Evolutionary conservation across 1,139 yeast genomes (phyloP), one percentile per base, ranked within the genome.

Genomic region (Ashbya aceris): DNA sequence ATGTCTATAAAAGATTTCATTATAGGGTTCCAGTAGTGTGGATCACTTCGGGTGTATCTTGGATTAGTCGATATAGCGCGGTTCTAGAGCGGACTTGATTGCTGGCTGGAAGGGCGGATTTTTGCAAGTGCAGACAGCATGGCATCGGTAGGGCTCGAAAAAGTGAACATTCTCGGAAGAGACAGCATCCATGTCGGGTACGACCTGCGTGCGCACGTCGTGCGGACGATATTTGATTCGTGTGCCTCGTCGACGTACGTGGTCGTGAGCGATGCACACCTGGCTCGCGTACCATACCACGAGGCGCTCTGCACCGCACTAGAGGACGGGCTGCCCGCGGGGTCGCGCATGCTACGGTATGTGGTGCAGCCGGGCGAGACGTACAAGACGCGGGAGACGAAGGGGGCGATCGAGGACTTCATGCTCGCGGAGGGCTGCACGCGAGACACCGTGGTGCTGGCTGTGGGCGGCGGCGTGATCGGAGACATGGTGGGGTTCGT

Each of bases 401-500:
- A 93, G 64, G 97, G 94, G 23, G 80, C 78, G 17, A 89, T 93
- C 45, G 99, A 93, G 66, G 98, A 93, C 66, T 91, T 74, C 65
- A 68, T 93, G 59, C 73, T 93, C 50, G 60, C 67, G n/a, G 68
- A 85, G 56, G 95, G 95, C 23, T 93, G 99, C 65, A 91, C 97
- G 26, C 76, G 98, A 65, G 99, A 93, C 61, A 87, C 97, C 3
- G 89, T 93, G 23, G 79, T 93, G 45, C 66, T 93, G 45, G 99
- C 99, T 4, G 77, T 93, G 47, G 99, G 98, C 46, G 99, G 99
- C 49, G 99, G 99, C 53, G 94, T 93, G 41, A 89, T 93, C 65
- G 99, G 99, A 44, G 99, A 93, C 60, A 91, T 93, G 98, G 85
- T 91, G 55, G 99, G 99, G 4, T 93, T 80, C 61, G 97, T 91